These are phyloP conservation scores for Alternaria tenuissima DNA, from an alignment of 2,329 filamentous ascomycete genomes.

Conservation along the genomic window DNA sequence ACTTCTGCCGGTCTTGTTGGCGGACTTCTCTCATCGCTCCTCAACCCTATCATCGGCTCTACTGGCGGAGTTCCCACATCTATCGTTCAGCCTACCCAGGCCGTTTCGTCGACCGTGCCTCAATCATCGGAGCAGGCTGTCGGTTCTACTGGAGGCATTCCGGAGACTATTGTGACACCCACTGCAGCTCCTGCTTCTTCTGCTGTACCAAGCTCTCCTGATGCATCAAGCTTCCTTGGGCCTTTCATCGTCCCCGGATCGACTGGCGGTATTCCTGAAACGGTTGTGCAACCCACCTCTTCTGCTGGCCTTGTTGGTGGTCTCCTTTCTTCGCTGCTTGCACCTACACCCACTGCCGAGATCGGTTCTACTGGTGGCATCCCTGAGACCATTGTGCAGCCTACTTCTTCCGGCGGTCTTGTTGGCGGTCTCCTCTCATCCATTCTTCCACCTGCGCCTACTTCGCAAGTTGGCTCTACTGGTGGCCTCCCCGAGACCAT, in stretches of 20 bases:
- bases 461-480: slow-evolving; percentile 22
- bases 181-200: slow-evolving; percentile 20
- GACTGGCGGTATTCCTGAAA: slow-evolving; percentile 24
- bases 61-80: slow-evolving; percentile 30
- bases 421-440: slow-evolving; percentile 24
- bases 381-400: slow-evolving; percentile 18
- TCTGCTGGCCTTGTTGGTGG: slow-evolving; percentile 19
- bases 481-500: slow-evolving; percentile 26
- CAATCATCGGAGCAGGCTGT: slow-evolving; percentile 17
- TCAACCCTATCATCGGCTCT: slow-evolving; percentile 28
- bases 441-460: slow-evolving; percentile 15
- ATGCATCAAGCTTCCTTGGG: slow-evolving; percentile 31
- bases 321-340: slow-evolving; percentile 26
- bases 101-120: slow-evolving; percentile 8
- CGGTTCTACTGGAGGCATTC: slow-evolving; percentile 26
- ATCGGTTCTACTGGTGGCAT: slow-evolving; percentile 20
- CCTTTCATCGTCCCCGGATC: slow-evolving; percentile 37
- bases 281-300: slow-evolving; percentile 23
- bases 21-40: slow-evolving; percentile 19
- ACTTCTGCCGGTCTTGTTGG: slow-evolving; percentile 12
- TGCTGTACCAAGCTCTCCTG: slow-evolving; percentile 14
- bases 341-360: slow-evolving; percentile 18
- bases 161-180: slow-evolving; percentile 26
- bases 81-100: slow-evolving; percentile 30
- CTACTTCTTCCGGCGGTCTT: slow-evolving; percentile 14